A percentile compares a stretch with the other conserved stretches of the same genome.
phyloP scores from a whole-genome alignment of 2,329 filamentous ascomycete species.

The Fusarium sp. region DNA sequence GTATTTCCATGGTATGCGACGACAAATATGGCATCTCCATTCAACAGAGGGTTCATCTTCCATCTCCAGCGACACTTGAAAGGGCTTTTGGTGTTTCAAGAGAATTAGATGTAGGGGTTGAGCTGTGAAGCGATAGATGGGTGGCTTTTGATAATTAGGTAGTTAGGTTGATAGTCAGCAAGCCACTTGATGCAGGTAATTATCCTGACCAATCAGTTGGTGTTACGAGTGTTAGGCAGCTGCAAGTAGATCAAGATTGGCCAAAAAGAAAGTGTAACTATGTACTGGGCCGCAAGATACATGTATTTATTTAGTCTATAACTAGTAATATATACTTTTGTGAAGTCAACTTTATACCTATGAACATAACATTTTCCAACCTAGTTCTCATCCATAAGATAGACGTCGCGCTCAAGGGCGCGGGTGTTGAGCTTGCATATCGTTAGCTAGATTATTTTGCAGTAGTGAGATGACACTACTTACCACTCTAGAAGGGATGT shows the following conservation, averaged over 20 bases:
- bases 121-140: not conserved
- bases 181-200: not conserved
- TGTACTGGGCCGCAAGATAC: no score
- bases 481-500: constrained; percentile 38
- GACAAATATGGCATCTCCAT: not conserved
- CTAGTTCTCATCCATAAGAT: constrained; percentile 36
- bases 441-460: not conserved
- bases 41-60: not conserved
- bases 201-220: not conserved
- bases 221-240: no score
- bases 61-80: not conserved
- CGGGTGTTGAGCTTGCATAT: constrained; percentile 39
- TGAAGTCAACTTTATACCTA: not conserved
- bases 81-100: not conserved
- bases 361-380: not conserved
- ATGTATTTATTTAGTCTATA: not conserved
- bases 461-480: not conserved
- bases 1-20: not conserved
- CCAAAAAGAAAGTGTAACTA: no score
- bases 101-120: no score
- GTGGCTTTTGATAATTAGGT: no score
- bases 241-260: no score
- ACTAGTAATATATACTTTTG: not conserved
- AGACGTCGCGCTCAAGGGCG: constrained; percentile 42
- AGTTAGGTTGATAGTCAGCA: not conserved